phyloP scores from a whole-genome alignment of 768 basidiomycete genomes.

The Podaxis sp. region DNA sequence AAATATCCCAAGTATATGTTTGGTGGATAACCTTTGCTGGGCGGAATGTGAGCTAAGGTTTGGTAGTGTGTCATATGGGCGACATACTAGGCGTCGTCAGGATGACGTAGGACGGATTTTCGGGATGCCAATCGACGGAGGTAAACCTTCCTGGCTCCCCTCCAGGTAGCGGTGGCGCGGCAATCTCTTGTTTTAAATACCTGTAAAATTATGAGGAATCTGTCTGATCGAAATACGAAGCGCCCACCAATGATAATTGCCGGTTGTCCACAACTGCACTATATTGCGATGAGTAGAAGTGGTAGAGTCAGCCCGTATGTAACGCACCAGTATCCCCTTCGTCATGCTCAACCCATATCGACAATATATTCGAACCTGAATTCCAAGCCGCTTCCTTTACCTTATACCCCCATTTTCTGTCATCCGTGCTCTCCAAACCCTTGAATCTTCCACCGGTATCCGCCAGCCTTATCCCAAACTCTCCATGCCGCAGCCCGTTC shows the following conservation, averaged over 20 bases:
- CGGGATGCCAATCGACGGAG: constrained; percentile 84
- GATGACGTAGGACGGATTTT: constrained; percentile 59
- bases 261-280: constrained; percentile 94
- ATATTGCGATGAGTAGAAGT: constrained; percentile 12
- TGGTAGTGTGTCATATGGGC: not conserved
- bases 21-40: constrained; percentile 54
- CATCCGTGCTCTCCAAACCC: constrained; percentile 22
- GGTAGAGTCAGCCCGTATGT: not conserved
- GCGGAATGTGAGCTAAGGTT: not conserved
- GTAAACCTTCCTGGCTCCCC: constrained; percentile 53
- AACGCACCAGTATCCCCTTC: constrained; percentile 66
- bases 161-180: constrained; percentile 32
- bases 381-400: constrained; percentile 84
- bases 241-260: constrained; percentile 88
- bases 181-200: constrained; percentile 92
- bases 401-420: constrained; percentile 58
- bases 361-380: constrained; percentile 79
- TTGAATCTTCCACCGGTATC: constrained; percentile 32
- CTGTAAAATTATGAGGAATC: constrained; percentile 27
- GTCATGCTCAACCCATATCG: constrained; percentile 75
- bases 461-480: constrained; percentile 59
- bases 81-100: constrained; percentile 63
- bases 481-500: constrained; percentile 90
- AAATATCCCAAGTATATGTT: constrained; percentile 78
- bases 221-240: not conserved